Evolutionary conservation across 257 asterid species (phyloP).

Genomic region (Cynanchum wilfordii): DNA sequence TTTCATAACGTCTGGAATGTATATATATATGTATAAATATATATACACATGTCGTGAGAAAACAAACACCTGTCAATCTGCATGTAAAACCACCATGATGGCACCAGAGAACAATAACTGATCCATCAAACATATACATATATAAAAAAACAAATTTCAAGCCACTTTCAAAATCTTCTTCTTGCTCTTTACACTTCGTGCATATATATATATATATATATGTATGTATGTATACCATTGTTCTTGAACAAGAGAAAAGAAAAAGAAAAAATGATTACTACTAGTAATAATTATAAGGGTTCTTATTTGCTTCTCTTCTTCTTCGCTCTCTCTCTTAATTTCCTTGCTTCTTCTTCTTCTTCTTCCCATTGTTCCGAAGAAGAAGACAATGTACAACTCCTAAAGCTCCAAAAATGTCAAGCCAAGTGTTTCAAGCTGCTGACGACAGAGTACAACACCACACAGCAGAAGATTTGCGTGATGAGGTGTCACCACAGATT

Average conservation of each 20-base stretch:
- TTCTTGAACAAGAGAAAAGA: neutral
- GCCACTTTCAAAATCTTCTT: no score
- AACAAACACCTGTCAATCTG: constrained; percentile 22
- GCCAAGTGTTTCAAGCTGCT: neutral
- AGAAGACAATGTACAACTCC: neutral
- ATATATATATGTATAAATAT: neutral
- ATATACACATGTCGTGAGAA: neutral
- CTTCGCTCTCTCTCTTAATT: constrained; percentile 14
- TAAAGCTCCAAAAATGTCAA: constrained; percentile 16
- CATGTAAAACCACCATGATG: constrained; percentile 10
- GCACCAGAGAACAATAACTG: neutral
- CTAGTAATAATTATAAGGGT: neutral
- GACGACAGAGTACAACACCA: constrained; percentile 1
- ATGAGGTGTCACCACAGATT: constrained; percentile 18
- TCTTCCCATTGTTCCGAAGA: constrained; percentile 15
- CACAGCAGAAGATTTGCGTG: neutral
- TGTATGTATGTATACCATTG: no score
- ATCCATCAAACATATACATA: neutral
- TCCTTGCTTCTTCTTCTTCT: constrained; percentile 10
- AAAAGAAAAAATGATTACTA: neutral
- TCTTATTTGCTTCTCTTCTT: constrained; percentile 13
- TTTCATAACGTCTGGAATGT: neutral
- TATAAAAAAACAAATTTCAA: neutral
- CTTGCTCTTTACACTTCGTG: no score
- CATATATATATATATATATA: no score